Evolutionary conservation across 768 basidiomycete species (phyloP), one percentile per base, ranked within the genome.

Genomic region (Suillus discolor): DNA sequence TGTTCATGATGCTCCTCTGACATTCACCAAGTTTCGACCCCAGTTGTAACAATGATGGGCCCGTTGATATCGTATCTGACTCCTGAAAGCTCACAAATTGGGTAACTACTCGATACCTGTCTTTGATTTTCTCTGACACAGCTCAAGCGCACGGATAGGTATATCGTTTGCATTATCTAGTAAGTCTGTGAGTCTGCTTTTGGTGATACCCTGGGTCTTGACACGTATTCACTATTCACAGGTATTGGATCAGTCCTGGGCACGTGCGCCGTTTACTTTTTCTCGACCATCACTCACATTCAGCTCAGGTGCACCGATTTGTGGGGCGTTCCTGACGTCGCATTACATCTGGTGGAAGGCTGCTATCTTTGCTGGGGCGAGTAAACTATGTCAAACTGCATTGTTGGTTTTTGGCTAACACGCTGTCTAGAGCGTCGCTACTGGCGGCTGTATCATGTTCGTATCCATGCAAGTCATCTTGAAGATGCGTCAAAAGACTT

Each of bases 301-400:
- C 20, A 60, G 51, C 36, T 9, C 62, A 83, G 87, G 86, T 3
- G 80, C 85, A 0, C 87, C 88, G 1, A 84, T 89, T 42, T 82
- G 81, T 42, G 88, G 88, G 2, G 84, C 85, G 3, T 76, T 89
- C 25, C 77, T 89, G 11, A 81, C 85, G 0, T 59, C 71, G 15
- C 73, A 76, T 5, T 87, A 83, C 68, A 73, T 82, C 4, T 89
- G 88, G 88, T 87, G 84, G 83, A 79, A 82, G 15, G 84, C 87
- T 7, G 82, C 81, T 3, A 47, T 87, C 9, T 89, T 87, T 69
- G 77, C 83, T 34, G 86, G 83, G 59, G 77, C 79, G 70, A 34
- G 71, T 69, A 15, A 8, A 59, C 18, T 4, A 5, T 41, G 16
- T 6, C 25, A 8, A 39, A 25, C 8, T 39, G 23, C 9, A 0